phyloP scores from a whole-genome alignment of 805 yeast genomes.

The Candida alai region DNA sequence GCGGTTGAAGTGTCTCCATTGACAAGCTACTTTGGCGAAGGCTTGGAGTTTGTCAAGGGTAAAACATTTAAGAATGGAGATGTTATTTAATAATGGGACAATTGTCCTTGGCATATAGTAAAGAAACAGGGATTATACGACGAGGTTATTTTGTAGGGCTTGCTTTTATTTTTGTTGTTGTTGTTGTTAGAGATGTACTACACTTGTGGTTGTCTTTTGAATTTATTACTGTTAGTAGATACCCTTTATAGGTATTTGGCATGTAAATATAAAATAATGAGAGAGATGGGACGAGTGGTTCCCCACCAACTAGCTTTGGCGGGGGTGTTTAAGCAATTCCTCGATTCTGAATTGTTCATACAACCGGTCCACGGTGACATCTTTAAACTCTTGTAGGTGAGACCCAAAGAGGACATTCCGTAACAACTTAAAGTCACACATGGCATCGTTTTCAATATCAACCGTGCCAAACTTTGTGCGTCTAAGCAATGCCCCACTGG shows the following conservation, averaged over 20 bases:
- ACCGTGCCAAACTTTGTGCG: conserved; percentile 18
- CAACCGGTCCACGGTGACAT: conserved; percentile 15
- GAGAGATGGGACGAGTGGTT: no score
- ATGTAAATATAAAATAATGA: conserved; percentile 3
- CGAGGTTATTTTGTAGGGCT: neutral
- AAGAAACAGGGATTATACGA: neutral
- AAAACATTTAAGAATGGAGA: conserved; percentile 34
- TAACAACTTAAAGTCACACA: conserved; percentile 18
- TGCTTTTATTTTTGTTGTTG: neutral
- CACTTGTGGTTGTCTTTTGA: no score
- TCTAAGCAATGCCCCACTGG: conserved; percentile 9
- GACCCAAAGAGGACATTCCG: conserved; percentile 19
- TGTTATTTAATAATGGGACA: conserved; percentile 11
- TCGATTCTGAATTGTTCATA: conserved; percentile 19
- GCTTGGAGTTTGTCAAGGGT: conserved; percentile 54
- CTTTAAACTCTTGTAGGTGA: conserved; percentile 26
- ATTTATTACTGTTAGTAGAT: no score
- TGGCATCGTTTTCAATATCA: conserved; percentile 14
- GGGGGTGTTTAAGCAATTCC: conserved; percentile 4
- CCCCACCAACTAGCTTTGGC: neutral
- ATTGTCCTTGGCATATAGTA: neutral
- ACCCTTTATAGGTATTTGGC: no score
- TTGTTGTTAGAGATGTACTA: no score
- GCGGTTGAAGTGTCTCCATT: conserved; percentile 75
- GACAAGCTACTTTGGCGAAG: conserved; percentile 75